These are phyloP conservation scores for Durio zibethinus DNA, from an alignment of 345 rosid genomes.

Conservation along the genomic window DNA sequence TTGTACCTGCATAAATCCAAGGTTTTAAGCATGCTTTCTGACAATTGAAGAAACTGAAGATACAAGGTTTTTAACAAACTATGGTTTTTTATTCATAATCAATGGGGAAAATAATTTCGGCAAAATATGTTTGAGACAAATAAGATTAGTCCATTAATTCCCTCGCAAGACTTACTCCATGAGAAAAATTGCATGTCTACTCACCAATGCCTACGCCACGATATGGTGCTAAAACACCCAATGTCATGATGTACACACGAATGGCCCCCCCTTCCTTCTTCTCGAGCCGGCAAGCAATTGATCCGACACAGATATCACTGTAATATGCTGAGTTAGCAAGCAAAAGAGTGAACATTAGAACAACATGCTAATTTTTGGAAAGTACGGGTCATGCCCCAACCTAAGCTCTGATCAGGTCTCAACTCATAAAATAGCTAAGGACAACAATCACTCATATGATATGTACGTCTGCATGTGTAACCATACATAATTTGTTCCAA, in stretches of 20 bases:
- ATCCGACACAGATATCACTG: constrained; percentile 92
- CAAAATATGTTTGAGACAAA: background rate
- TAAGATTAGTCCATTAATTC: background rate
- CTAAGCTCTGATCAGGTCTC: background rate
- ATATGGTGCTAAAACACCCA: constrained; percentile 96
- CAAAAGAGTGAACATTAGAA: constrained; percentile 8
- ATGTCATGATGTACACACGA: constrained; percentile 90
- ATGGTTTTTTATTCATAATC: background rate
- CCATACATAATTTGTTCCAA: background rate
- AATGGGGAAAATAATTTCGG: background rate
- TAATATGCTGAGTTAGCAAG: constrained; percentile 61
- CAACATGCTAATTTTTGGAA: background rate
- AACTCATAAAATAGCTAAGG: background rate
- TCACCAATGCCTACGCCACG: constrained; percentile 93
- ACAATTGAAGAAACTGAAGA: background rate
- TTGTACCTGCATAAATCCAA: constrained; percentile 60
- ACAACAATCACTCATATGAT: background rate
- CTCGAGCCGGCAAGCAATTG: constrained; percentile 91
- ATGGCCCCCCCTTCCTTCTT: constrained; percentile 79
- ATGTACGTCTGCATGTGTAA: background rate
- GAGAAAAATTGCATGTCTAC: constrained; percentile 18
- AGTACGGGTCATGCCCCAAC: background rate
- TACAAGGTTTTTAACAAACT: background rate
- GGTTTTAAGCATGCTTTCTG: background rate
- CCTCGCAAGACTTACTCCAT: background rate